Base-by-base conservation (phyloP, 2,329 filamentous ascomycete genomes). In the Xylaria sp. region DNA sequence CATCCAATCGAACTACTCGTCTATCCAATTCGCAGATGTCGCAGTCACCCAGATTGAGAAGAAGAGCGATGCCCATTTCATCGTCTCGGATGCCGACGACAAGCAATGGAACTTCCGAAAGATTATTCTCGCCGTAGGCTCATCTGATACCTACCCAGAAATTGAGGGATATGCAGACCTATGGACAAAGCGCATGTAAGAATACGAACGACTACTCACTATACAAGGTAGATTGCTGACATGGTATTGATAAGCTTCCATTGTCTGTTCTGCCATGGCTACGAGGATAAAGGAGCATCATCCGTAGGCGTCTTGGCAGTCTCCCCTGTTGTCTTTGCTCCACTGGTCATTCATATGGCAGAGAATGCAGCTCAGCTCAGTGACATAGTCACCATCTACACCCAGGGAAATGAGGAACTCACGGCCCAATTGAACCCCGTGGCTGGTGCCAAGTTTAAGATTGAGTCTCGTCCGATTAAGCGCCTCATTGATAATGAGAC, bases 1-100 rank as follows among this genome's bases (percentile, higher is more conserved):
- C 14, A 70, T 74, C 11, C 0, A 56, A 17, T 50, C 69, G 0
- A 48, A 48, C 47, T 74, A 74, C 56, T 58, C 59, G 3, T 67
- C 71, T 0, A 67, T 74, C 24, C 62, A 70, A 32, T 73, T 73
- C 19, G 61, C 42, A 9, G 72, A 74, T 36, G 51, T 69, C 1
- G 56, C 5, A 2, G 69, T 73, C 0, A 55, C 63, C 36, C 68
- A 69, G 14, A 61, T 72, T 6, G 68, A 71, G 27, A 72, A 72
- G 61, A 55, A 70, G 54, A 64, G 2, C 19, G 70, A 74, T 30
- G 42, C 63, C 1, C 70, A 70, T 3, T 84, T 85, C 53, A 74
- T 77, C 50, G 78, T 78, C 0, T 69, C n/a, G 4, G 72, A 74
- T 60, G 56, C 47, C 4, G 30, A 57, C 9, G 65, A 56, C 11